Evolutionary conservation across 345 rosid species (phyloP), one percentile per base, ranked within the genome.

Genomic region (Euphorbia peplus): DNA sequence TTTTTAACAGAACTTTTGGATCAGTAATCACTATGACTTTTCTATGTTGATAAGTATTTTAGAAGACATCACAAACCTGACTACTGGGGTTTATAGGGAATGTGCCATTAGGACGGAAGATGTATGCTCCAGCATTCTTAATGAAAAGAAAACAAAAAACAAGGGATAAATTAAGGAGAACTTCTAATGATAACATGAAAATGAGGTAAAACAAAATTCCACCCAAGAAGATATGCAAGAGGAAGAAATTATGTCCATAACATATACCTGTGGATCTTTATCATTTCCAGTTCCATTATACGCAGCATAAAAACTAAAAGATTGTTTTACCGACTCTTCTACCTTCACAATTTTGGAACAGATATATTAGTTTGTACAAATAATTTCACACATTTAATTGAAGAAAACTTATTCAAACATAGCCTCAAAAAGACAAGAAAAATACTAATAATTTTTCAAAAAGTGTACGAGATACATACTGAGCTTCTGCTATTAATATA

Each of bases 31-130:
- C 47, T 16, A 25, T 68, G 59, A 72, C 54, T 69, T 64, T 1
- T 58, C n/a, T 25, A 48, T 61, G 30, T 59, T 47, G 62, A 53
- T 56, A 57, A 47, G 21, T 48, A 44, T 57, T 58, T 66, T 53
- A 68, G 37, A 75, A 74, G 62, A 60, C 53, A 71, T 66, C 63
- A 26, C 71, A 37, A 56, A 93, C 98, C 97, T 89, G 83, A 78
- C 66, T 73, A 70, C 84, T 81, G 3, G 93, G 86, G 46, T 81
- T 76, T 71, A 93, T 65, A 37, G 57, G 76, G 80, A 70, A 81
- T 69, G 92, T 81, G 64, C 88, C 95, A 84, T 91, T 93, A 64
- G 98, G 98, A 60, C 98, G 97, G 80, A 93, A 93, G 73, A 93
- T 74, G 76, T 93, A 93, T 37, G 97, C 98, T 70, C 98, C 98